A percentile compares a stretch with the other conserved stretches of the same genome.
Evolutionary conservation across 2,329 filamentous ascomycete species (phyloP).

Genomic region (Alternaria infectoria): DNA sequence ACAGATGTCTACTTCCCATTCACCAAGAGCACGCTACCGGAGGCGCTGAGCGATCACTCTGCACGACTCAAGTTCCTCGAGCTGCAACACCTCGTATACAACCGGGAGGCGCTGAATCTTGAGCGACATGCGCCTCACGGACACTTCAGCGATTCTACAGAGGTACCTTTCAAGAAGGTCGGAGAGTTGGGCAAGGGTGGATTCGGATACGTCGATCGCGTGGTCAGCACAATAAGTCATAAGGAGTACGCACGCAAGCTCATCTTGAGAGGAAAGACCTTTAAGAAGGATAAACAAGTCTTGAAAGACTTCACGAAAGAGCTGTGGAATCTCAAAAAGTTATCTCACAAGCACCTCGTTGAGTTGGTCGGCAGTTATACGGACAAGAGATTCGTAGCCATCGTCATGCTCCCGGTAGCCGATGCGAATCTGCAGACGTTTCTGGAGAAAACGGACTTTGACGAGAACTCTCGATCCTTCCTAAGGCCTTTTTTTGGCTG

Average conservation of each 20-base stretch:
- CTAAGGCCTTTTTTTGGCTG: conserved; percentile 23
- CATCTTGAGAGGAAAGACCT: conserved; percentile 18
- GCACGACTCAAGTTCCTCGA: conserved; percentile 14
- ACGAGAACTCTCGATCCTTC: conserved; percentile 3
- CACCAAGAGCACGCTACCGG: background rate
- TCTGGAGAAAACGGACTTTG: conserved; percentile 3
- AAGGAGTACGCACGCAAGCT: conserved; percentile 33
- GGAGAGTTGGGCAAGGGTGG: conserved; percentile 24
- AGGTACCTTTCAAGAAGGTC: conserved; percentile 16
- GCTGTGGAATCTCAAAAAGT: conserved; percentile 15
- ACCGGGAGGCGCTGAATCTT: conserved; percentile 10
- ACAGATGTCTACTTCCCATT: conserved; percentile 18
- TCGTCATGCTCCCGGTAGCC: conserved; percentile 40
- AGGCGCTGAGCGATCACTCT: background rate
- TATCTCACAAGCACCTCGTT: conserved; percentile 20
- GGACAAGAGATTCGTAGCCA: conserved; percentile 33
- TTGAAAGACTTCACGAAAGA: conserved; percentile 20
- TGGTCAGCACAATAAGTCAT: conserved; percentile 24
- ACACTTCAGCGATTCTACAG: conserved; percentile 12
- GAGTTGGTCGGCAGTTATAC: conserved; percentile 39
- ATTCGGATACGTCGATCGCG: conserved; percentile 28
- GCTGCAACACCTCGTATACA: conserved; percentile 16
- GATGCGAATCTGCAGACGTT: conserved; percentile 22
- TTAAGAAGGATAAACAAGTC: conserved; percentile 13
- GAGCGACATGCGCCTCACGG: conserved; percentile 11